Evolutionary conservation across 345 rosid genomes (phyloP).

Genomic region (Citrus reticulata): DNA sequence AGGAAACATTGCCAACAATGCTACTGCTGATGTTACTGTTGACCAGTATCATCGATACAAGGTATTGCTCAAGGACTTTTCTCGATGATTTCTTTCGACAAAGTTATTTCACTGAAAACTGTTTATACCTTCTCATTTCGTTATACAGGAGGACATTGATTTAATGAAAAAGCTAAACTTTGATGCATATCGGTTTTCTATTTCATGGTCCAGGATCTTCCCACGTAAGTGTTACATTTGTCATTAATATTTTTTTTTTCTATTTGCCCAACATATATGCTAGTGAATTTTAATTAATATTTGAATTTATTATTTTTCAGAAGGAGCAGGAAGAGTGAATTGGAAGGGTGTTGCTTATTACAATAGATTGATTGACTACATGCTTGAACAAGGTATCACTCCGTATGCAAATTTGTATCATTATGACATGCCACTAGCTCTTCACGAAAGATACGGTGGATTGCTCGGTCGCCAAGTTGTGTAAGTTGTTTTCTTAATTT

Average conservation of each 20-base stretch:
- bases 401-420: slow-evolving; percentile 58
- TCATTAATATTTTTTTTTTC: not conserved
- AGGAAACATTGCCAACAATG: slow-evolving; percentile 36
- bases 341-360: not conserved
- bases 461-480: slow-evolving; percentile 32
- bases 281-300: not conserved
- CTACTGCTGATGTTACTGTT: not conserved
- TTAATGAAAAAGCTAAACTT: slow-evolving; percentile 42
- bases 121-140: too few relatives aligned
- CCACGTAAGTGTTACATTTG: slow-evolving; percentile 23
- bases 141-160: slow-evolving; percentile 27
- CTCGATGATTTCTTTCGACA: too few relatives aligned
- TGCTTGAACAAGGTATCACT: slow-evolving; percentile 32
- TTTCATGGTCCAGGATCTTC: slow-evolving; percentile 59
- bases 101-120: too few relatives aligned
- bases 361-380: slow-evolving; percentile 11
- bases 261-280: too few relatives aligned
- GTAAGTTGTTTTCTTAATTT: slow-evolving; percentile 19
- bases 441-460: slow-evolving; percentile 39
- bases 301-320: not conserved
- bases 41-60: not conserved
- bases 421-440: slow-evolving; percentile 53
- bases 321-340: not conserved
- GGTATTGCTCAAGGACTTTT: too few relatives aligned
- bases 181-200: slow-evolving; percentile 56